Conservation (phyloP, 1,139 yeast species). For the Hyphopichia fennica region DNA sequence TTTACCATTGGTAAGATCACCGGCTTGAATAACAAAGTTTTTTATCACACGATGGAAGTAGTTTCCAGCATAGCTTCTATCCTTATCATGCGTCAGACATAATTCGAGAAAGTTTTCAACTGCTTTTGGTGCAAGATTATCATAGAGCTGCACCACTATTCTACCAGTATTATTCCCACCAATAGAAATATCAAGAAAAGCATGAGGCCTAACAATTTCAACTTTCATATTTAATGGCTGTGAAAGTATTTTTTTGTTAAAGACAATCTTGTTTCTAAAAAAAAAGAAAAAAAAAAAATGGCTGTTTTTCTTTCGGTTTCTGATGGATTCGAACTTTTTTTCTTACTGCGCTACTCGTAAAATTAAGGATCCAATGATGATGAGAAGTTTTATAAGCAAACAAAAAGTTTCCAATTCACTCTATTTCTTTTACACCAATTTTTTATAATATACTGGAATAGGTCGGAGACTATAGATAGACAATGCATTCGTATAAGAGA, state of each 20-base stretch:
- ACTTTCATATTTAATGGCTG: conserved; percentile 27
- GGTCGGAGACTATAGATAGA: background rate
- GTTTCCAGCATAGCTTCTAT: conserved; percentile 38
- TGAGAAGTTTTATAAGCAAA: conserved; percentile 1
- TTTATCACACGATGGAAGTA: conserved; percentile 69
- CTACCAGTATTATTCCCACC: conserved; percentile 54
- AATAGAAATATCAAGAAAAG: conserved; percentile 59
- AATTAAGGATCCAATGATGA: background rate
- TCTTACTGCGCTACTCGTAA: background rate
- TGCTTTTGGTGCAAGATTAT: conserved; percentile 59
- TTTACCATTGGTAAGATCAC: conserved; percentile 46
- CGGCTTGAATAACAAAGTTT: conserved; percentile 81
- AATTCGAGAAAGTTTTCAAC: conserved; percentile 51
- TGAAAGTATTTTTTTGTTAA: background rate
- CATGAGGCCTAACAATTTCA: conserved; percentile 33
- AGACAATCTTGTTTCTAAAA: too few relatives aligned
- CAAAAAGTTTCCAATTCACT: background rate
- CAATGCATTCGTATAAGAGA: background rate
- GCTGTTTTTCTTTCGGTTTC: background rate
- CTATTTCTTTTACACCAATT: too few relatives aligned
- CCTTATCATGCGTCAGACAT: conserved; percentile 35
- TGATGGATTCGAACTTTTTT: background rate
- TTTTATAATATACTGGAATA: too few relatives aligned
- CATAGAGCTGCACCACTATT: conserved; percentile 59
- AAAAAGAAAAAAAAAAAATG: background rate